These are phyloP conservation scores for Fragilaria crotonensis DNA, from an alignment of 108 stramenopile genomes.

Conservation along the genomic window DNA sequence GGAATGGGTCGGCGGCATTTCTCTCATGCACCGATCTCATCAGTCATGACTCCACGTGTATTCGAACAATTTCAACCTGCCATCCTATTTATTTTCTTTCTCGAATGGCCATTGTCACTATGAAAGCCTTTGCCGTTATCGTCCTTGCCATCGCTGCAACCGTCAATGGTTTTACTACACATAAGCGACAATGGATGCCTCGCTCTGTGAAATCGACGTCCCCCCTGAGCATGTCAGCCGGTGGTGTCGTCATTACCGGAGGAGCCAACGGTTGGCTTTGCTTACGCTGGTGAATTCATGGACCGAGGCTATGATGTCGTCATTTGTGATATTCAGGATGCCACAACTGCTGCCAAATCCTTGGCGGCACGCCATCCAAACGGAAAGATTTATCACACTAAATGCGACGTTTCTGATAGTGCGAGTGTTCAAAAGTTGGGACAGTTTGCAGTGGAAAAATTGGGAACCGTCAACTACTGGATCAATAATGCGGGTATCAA, in stretches of 20 bases:
- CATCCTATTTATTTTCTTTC: too few relatives aligned
- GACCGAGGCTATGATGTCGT: conserved; percentile 81
- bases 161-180: too few relatives aligned
- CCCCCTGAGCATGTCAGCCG: too few relatives aligned
- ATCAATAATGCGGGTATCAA: conserved; percentile 91
- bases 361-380: conserved; percentile 53
- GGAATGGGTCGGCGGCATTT: too few relatives aligned
- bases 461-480: conserved; percentile 85
- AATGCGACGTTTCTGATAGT: conserved; percentile 80
- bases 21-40: too few relatives aligned
- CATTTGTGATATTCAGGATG: conserved; percentile 85
- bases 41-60: too few relatives aligned
- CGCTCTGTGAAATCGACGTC: too few relatives aligned
- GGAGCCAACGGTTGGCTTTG: conserved; percentile 85
- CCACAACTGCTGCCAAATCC: conserved; percentile 59
- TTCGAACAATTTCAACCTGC: too few relatives aligned
- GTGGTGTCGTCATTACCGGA: conserved; percentile 25
- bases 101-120: too few relatives aligned
- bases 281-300: conserved; percentile 91
- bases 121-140: too few relatives aligned
- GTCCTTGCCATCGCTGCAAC: too few relatives aligned
- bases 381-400: conserved; percentile 65
- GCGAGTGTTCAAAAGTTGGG: conserved; percentile 56
- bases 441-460: conserved; percentile 64
- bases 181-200: too few relatives aligned